phyloP scores from a whole-genome alignment of 345 rosid genomes.

The Theobroma cacao region DNA sequence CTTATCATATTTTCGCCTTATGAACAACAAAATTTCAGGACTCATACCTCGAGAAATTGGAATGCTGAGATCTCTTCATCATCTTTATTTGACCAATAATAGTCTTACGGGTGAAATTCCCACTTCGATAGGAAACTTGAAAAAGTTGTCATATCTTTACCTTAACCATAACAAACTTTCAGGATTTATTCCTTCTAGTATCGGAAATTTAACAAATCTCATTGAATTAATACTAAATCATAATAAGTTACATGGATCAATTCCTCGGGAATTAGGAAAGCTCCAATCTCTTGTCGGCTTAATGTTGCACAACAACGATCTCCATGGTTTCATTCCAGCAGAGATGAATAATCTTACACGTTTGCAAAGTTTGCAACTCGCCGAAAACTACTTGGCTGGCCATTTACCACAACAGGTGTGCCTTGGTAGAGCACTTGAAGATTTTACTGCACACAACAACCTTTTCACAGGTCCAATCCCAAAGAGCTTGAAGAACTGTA shows the following conservation, averaged over 20 bases:
- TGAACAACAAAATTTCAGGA: not conserved
- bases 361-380: not conserved
- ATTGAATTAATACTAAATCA: not conserved
- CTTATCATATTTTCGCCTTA: not conserved
- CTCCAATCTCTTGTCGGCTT: not conserved
- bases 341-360: slow-evolving; percentile 2
- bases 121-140: slow-evolving; percentile 11
- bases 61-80: not conserved
- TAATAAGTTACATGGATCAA: not conserved
- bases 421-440: too few relatives aligned
- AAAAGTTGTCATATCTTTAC: not conserved
- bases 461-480: too few relatives aligned
- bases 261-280: not conserved
- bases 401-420: too few relatives aligned
- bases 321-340: not conserved
- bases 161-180: not conserved
- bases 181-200: not conserved
- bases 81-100: not conserved
- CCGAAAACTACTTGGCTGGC: too few relatives aligned
- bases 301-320: not conserved
- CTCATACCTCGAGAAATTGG: not conserved
- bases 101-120: not conserved
- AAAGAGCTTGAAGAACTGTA: too few relatives aligned
- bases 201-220: not conserved
- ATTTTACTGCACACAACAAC: too few relatives aligned